Percentiles rank a stretch among this genome's conserved stretches.
Conservation (phyloP, 768 basidiomycete species). For the Clitopilus hobsonii region DNA sequence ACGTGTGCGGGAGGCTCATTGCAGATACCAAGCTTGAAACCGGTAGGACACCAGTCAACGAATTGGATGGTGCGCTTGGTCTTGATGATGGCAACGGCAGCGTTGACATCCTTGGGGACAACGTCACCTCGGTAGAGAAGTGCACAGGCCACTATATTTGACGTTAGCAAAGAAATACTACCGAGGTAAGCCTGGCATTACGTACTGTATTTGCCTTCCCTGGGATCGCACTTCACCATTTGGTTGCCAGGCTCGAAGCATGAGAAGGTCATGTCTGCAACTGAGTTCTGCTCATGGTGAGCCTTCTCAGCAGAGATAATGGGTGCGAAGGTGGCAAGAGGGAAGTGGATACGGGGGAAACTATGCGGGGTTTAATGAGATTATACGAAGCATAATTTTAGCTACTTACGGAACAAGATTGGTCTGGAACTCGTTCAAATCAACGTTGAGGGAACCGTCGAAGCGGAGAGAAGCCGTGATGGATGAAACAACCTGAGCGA, state of each 20-base stretch:
- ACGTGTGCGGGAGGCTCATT: constrained; percentile 92
- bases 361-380: constrained; percentile 30
- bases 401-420: constrained; percentile 91
- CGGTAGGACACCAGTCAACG: constrained; percentile 98
- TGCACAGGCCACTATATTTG: constrained; percentile 77
- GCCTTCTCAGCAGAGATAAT: constrained; percentile 94
- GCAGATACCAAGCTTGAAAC: constrained; percentile 98
- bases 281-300: constrained; percentile 94
- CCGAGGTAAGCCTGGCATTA: constrained; percentile 10
- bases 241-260: constrained; percentile 97
- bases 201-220: constrained; percentile 97
- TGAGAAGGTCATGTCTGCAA: constrained; percentile 96
- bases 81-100: constrained; percentile 91
- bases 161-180: constrained; percentile 8
- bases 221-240: constrained; percentile 94
- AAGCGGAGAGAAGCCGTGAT: constrained; percentile 97
- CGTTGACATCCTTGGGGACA: constrained; percentile 92
- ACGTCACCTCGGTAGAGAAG: constrained; percentile 94
- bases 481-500: constrained; percentile 98
- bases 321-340: constrained; percentile 93
- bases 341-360: constrained; percentile 99
- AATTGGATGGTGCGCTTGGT: constrained; percentile 98
- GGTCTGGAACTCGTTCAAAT: constrained; percentile 97
- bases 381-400: constrained; percentile 74
- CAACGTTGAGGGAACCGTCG: constrained; percentile 96